These are phyloP conservation scores for Leonotis leonurus DNA, from an alignment of 257 asterid genomes.

Conservation along the genomic window DNA sequence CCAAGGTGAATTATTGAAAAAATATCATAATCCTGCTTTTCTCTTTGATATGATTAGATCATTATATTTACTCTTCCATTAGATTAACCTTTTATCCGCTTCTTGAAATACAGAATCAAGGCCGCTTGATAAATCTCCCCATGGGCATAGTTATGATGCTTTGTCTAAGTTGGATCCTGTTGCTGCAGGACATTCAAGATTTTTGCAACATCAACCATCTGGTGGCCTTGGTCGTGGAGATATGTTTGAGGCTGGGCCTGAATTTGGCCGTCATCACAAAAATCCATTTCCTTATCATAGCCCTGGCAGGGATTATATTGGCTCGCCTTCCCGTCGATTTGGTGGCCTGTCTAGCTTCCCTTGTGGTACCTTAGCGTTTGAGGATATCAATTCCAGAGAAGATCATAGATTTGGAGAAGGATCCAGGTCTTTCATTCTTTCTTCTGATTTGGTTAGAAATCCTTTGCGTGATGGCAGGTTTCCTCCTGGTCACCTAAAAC, in stretches of 20 bases:
- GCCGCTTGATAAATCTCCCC: slow-evolving; percentile 37
- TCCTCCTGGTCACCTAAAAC: slow-evolving; percentile 44
- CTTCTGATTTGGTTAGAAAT: slow-evolving; percentile 46
- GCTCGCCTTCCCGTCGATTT: slow-evolving; percentile 47
- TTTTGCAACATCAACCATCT: slow-evolving; percentile 39
- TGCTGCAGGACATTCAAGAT: slow-evolving; percentile 44
- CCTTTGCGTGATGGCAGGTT: slow-evolving; percentile 47
- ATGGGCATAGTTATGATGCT: slow-evolving; percentile 35
- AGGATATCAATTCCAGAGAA: slow-evolving; percentile 49
- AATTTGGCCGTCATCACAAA: slow-evolving; percentile 33
- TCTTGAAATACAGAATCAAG: slow-evolving; percentile 32
- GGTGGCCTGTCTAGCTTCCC: slow-evolving; percentile 34
- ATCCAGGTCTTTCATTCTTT: slow-evolving; percentile 39
- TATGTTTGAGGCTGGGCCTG: slow-evolving; percentile 45
- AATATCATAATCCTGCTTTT: not conserved
- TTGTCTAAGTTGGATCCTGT: slow-evolving; percentile 34
- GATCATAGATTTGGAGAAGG: slow-evolving; percentile 55
- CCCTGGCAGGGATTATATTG: slow-evolving; percentile 42
- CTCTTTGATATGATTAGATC: not conserved
- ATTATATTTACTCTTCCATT: not conserved
- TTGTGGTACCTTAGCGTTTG: slow-evolving; percentile 31
- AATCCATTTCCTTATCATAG: slow-evolving; percentile 36
- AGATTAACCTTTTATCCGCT: not conserved
- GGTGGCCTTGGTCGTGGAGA: slow-evolving; percentile 31
- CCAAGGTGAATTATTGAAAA: slow-evolving; percentile 41